Base-by-base conservation (phyloP, 2,329 filamentous ascomycete genomes). In the Paecilomyces sp. region DNA sequence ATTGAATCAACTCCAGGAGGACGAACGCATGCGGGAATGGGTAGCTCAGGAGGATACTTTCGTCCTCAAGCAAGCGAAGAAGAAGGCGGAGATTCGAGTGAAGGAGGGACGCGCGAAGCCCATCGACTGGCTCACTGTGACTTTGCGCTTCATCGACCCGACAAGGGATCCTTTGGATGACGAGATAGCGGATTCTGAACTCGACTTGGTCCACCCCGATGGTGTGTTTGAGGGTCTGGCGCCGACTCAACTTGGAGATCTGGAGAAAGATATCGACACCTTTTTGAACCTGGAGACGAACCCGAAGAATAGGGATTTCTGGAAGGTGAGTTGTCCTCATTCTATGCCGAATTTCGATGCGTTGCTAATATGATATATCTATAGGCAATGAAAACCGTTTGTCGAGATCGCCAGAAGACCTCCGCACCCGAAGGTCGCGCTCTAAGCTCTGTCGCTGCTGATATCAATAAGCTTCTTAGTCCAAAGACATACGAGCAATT, bases 41-140 rank as follows among this genome's bases (percentile, higher is more conserved):
- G 90, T 97, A 22, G 90, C 93, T 57, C 90, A 96, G 68, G 94
- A 99, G 75, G 94, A 99, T 78, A 88, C 89, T 64, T 99, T 99
- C 70, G 94, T 97, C 59, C 80, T 99, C 70, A 92, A 92, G 76
- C 94, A 99, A 77, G 89, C 93, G 54, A 99, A 97, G 82, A 97
- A 95, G 80, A 97, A 97, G 80, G 93, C 94, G 51, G 90, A 92
- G 65, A 95, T 99, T 66, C 88, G 94, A 50, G 92, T 97, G 54
- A 90, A 92, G 67, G 92, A 95, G 74, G 89, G 90, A 11, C 86
- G 95, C 66, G 92, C 93, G 59, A 92, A 91, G 71, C 90, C 93
- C 9, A 93, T 97, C 69, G 94, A 99, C 77, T 92, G 90, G 82
- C 84, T 99, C 54, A 91, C 92, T 0, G 94, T 97, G 69, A 95